Evolutionary conservation across 2,329 filamentous ascomycete species (phyloP), one percentile per base, ranked within the genome.

Genomic region (Hypocrella siamensis): DNA sequence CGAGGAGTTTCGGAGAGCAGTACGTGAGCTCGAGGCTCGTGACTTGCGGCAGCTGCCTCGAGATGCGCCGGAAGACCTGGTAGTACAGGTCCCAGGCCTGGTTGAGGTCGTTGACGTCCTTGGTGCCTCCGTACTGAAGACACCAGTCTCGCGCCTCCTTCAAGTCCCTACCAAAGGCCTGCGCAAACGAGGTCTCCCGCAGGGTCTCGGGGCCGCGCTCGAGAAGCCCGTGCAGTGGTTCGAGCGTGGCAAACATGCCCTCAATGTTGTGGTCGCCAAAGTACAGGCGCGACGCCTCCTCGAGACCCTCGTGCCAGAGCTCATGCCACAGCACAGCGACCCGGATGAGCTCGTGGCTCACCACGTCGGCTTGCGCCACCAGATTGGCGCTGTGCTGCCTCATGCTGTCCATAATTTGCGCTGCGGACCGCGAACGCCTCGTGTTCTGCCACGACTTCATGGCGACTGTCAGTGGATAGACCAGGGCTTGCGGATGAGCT

Each of bases 71-170:
- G 73, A 98, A 98, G 1, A 96, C 90, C 42, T 93, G 85, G 56
- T 98, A 98, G 57, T 99, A 99, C 11, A 98, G 70, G 56, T 99
- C 92, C 90, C 90, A 99, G 6, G 90, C 90, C 55, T 93, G 85
- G 49, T 96, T 98, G 28, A 98, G 71, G 51, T 99, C 92, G 30
- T 83, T 88, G 38, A 90, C 75, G 48, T 98, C 90, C 31, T 77
- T 70, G n/a, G 82, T 90, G 26, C 75, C 73, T 46, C 83, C 79
- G 57, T 93, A 98, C 32, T 92, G 82, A 39, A 82, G 77, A 53
- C 90, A 98, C 79, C 90, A 98, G 43, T 96, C 86, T 38, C 84
- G 79, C 7, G 90, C 92, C 55, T 99, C 92, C 36, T 83, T 79
- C 16, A 99, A 68, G 51, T 98, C 92, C 19, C 92, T 78, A 1